Evolutionary conservation across 2,329 filamentous ascomycete species (phyloP).

Genomic region (Fusarium sulawesiense): DNA sequence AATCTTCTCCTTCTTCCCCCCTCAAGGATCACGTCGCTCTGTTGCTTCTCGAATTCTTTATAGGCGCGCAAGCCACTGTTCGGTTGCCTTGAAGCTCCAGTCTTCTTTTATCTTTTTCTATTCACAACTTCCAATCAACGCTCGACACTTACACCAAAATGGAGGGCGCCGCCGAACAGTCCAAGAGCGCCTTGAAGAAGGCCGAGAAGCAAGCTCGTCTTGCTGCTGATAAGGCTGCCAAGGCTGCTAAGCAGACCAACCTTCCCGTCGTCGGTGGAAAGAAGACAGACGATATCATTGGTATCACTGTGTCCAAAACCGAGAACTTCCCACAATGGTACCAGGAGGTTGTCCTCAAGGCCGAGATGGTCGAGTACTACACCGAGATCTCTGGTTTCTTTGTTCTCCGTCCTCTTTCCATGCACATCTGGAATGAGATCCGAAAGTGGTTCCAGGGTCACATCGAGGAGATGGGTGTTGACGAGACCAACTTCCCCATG

Average conservation of each 20-base stretch:
- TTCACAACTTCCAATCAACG: constrained; percentile 11
- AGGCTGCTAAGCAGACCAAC: constrained; percentile 66
- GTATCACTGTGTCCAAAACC: constrained; percentile 86
- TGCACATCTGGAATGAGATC: constrained; percentile 75
- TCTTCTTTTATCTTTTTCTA: background rate
- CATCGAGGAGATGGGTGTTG: constrained; percentile 92
- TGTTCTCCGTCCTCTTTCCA: constrained; percentile 80
- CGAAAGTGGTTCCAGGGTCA: constrained; percentile 75
- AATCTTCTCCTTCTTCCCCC: constrained; percentile 32
- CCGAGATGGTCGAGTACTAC: constrained; percentile 98
- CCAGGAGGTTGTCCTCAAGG: constrained; percentile 96
- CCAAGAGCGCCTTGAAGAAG: constrained; percentile 74
- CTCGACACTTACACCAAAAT: constrained; percentile 45
- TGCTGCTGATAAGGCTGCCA: constrained; percentile 71
- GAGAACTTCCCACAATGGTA: constrained; percentile 96
- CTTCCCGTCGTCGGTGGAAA: constrained; percentile 68
- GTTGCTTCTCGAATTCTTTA: constrained; percentile 25
- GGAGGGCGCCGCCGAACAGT: constrained; percentile 54
- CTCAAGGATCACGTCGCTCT: constrained; percentile 30
- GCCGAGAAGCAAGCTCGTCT: constrained; percentile 72
- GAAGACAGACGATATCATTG: constrained; percentile 78
- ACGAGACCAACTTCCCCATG: constrained; percentile 96
- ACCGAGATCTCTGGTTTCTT: constrained; percentile 95
- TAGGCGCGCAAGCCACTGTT: constrained; percentile 32
- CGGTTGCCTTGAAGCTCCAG: constrained; percentile 17